Base-by-base conservation (phyloP, 306 rosid species). In the Cotoneaster glaucophyllus region DNA sequence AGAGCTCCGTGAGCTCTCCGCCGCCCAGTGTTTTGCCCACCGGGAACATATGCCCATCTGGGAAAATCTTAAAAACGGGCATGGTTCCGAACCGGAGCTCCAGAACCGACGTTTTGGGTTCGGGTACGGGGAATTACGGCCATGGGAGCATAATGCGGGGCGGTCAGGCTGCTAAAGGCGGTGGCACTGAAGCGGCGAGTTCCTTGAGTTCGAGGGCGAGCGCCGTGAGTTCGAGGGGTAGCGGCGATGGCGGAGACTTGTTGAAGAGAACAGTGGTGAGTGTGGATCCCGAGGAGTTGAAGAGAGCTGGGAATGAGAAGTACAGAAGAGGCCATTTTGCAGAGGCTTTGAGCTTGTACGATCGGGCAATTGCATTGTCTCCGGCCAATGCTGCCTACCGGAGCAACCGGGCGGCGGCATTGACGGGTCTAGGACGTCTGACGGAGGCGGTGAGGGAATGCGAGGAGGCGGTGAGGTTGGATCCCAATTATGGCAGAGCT, bases 91-190 rank as follows among this genome's bases (percentile, higher is more conserved):
- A 58, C 70, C 87, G 96, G 73, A 80, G 70, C 70, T 61, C 93
- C 2, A 85, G 89, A 52, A 73, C 72, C 24, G 97, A 92, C 64
- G 96, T 94, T 24, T 70, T 94, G 78, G 98, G 98, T 12, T 79
- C 90, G 24, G 98, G 98, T 3, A 84, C 73, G 75, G 96, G 90
- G 6, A 88, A 86, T 80, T 95, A 95, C 45, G 98, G 98, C 34
- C 97, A 92, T 32, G 98, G 98, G 2, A 95, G 96, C 78, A 92
- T 95, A 90, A 90, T 95, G 93, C 88, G 98, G 74, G 95, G 93
- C 15, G 89, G 88, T 17, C 74, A 53, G 0, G 70, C 89, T 3
- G 74, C 74, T 14, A 85, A 88, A 82, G 69, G 82, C 17, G 62
- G 67, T 50, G 64, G 72, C 0, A 77, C 66, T 2, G 90, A 69